Evolutionary conservation across 164 flowering plant species (phyloP).

Genomic region (Kingdonia uniflora): DNA sequence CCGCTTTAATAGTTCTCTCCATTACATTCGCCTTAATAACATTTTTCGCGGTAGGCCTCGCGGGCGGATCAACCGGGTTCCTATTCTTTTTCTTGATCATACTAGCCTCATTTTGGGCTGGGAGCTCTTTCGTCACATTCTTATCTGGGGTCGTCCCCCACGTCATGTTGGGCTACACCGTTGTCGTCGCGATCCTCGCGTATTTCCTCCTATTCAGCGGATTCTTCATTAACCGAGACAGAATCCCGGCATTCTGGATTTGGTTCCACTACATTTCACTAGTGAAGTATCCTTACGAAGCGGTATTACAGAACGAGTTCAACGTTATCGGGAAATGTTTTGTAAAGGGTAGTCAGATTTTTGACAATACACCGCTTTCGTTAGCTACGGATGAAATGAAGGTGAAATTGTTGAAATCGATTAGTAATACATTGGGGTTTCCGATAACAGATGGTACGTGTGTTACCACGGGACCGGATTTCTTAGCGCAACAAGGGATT

Average conservation of each 20-base stretch:
- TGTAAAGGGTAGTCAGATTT: constrained; percentile 64
- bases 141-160: constrained; percentile 70
- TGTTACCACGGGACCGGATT: constrained; percentile 49
- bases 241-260: constrained; percentile 78
- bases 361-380: constrained; percentile 69
- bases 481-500: constrained; percentile 46
- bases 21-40: constrained; percentile 54
- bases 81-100: constrained; percentile 51
- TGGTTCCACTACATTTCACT: constrained; percentile 92
- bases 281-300: constrained; percentile 84
- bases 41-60: constrained; percentile 73
- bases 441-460: constrained; percentile 39
- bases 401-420: constrained; percentile 27
- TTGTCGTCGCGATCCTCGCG: constrained; percentile 71
- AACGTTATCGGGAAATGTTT: constrained; percentile 48
- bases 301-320: constrained; percentile 68
- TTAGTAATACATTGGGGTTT: constrained; percentile 43
- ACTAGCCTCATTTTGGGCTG: constrained; percentile 89
- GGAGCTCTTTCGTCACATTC: constrained; percentile 85
- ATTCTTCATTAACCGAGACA: constrained; percentile 69
- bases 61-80: constrained; percentile 62
- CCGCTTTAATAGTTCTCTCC: constrained; percentile 55
- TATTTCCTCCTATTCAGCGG: constrained; percentile 90
- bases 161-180: constrained; percentile 77
- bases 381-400: constrained; percentile 35